Evolutionary conservation across 352 stramenopile genomes (phyloP), one percentile per base, ranked within the genome.

Genomic region (Blastocystis sp.): DNA sequence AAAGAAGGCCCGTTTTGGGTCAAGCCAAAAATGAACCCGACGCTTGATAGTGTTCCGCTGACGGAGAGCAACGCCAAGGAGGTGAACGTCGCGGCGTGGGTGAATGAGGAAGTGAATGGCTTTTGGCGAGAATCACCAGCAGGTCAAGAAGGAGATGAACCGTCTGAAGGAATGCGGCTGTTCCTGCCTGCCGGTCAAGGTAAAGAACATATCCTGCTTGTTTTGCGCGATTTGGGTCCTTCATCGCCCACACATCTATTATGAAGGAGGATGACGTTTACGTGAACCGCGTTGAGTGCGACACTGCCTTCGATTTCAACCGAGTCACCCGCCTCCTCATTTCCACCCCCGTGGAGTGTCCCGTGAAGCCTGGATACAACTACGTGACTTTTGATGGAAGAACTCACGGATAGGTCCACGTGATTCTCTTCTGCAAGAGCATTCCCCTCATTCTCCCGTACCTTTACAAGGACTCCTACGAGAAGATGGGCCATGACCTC

Each of bases 281-380:
- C 40, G 52, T 88, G 21, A 88, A 88, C 34, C 78, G 78, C 52
- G 78, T 88, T 5, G 78, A 88, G 21, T 88, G 64, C 21, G 60
- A 88, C 43, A 88, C 78, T 41, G 67, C 64, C 9, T 88, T 88
- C 62, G 62, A 88, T 53, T 88, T 88, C 66, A 65, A 88, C 52
- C 43, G 67, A 56, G 64, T 88, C 28, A 41, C 62, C 11, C 28
- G 21, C 10, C 61, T 88, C 23, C 56, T 88, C 43, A 88, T 88
- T 45, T 88, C 78, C n/a, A 56, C 62, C 38, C 78, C 78, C 2
- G 62, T 78, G 17, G 5, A 23, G 38, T 88, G 78, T 62, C 78
- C 78, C 14, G 23, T 69, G 14, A 88, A 88, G 52, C 1, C 40
- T 19, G 78, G 78, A 52, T 88, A 88, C 40, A 88, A 70, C 45